Conservation (phyloP, 2,329 filamentous ascomycete genomes). For the Fusarium sp. region DNA sequence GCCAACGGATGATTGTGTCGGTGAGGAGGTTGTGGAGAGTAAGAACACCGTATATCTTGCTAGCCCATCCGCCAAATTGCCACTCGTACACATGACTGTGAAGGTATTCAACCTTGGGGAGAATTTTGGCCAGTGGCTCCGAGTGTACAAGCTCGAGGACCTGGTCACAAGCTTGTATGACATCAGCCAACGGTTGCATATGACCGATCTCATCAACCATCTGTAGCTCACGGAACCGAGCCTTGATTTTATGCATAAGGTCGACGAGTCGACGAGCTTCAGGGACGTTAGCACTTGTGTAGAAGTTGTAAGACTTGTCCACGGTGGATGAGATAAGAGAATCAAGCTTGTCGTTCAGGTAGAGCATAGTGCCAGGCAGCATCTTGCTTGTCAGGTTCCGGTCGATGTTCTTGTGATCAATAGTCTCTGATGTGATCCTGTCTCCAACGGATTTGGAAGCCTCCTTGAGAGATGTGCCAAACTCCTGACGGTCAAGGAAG, state of each 20-base stretch:
- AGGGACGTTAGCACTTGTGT: slow-evolving; percentile 80
- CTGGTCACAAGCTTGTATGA: slow-evolving; percentile 79
- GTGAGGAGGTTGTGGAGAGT: slow-evolving; percentile 83
- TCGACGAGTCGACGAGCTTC: slow-evolving; percentile 81
- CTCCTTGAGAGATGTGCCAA: slow-evolving; percentile 59
- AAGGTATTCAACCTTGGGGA: slow-evolving; percentile 89
- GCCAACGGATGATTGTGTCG: slow-evolving; percentile 86
- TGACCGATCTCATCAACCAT: slow-evolving; percentile 74
- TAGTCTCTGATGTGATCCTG: slow-evolving; percentile 51
- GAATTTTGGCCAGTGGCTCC: slow-evolving; percentile 87
- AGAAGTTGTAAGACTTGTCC: slow-evolving; percentile 81
- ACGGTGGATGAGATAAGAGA: slow-evolving; percentile 56
- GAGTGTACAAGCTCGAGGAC: slow-evolving; percentile 81
- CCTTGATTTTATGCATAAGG: slow-evolving; percentile 76
- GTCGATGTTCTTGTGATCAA: slow-evolving; percentile 49
- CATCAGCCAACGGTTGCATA: slow-evolving; percentile 83
- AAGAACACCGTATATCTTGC: slow-evolving; percentile 78
- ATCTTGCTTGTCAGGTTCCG: slow-evolving; percentile 65
- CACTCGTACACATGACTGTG: slow-evolving; percentile 91
- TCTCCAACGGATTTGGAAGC: slow-evolving; percentile 61
- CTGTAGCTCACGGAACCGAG: slow-evolving; percentile 80
- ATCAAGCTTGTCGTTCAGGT: slow-evolving; percentile 72
- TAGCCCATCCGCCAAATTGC: slow-evolving; percentile 89
- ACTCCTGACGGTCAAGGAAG: slow-evolving; percentile 60
- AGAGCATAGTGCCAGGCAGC: slow-evolving; percentile 75